A percentile compares a stretch with the other conserved stretches of the same genome.
Evolutionary conservation across 2,329 filamentous ascomycete genomes (phyloP).

Genomic region (Trichoderma simmonsii): DNA sequence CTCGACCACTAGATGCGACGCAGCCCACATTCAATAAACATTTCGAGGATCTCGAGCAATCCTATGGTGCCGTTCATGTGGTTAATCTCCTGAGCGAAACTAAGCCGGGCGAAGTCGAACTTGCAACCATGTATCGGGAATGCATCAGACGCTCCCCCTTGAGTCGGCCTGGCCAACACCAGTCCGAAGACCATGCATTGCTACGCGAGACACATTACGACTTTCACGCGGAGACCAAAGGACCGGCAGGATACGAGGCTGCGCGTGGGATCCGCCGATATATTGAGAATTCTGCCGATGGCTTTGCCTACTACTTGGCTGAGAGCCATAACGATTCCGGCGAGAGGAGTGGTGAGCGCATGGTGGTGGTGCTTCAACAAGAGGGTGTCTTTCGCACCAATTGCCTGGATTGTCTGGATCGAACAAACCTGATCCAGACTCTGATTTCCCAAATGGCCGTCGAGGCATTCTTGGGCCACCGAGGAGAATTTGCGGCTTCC

Average conservation of each 20-base stretch:
- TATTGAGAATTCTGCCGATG: constrained; percentile 75
- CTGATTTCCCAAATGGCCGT: constrained; percentile 93
- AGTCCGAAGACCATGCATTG: constrained; percentile 65
- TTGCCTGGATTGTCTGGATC: constrained; percentile 91
- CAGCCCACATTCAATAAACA: constrained; percentile 96
- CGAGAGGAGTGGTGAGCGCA: constrained; percentile 42
- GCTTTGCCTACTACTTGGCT: constrained; percentile 88
- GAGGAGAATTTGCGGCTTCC: constrained; percentile 62
- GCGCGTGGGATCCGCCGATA: constrained; percentile 79
- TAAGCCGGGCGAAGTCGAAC: constrained; percentile 80
- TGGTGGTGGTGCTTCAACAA: constrained; percentile 78
- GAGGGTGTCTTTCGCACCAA: constrained; percentile 96
- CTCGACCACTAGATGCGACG: constrained; percentile 82
- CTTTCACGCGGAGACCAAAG: constrained; percentile 91
- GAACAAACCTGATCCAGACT: constrained; percentile 94
- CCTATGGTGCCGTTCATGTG: constrained; percentile 87
- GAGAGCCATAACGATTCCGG: constrained; percentile 62
- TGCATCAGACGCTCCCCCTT: constrained; percentile 74
- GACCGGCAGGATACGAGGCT: constrained; percentile 81
- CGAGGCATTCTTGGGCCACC: constrained; percentile 75
- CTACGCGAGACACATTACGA: constrained; percentile 86
- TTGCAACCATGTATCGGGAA: constrained; percentile 74
- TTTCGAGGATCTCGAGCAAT: constrained; percentile 79
- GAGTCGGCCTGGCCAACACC: constrained; percentile 55
- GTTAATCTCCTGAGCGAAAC: constrained; percentile 91